Base-by-base conservation (phyloP, 1,139 yeast species). In the Dujonia santamariae region DNA sequence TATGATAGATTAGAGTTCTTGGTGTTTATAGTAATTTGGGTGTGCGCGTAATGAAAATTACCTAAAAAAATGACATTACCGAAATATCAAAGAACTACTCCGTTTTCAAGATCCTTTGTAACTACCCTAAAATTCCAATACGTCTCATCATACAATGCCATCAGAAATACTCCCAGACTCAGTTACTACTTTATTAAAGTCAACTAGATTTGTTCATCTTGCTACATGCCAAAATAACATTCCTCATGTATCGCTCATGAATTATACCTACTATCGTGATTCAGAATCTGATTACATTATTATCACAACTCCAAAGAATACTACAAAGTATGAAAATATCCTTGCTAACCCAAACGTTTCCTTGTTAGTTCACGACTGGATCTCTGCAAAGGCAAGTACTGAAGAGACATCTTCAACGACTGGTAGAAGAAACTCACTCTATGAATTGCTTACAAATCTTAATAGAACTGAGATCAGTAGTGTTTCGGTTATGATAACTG, bases 241-340 rank as follows among this genome's bases (percentile, higher is more conserved):
- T 22, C 97, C 97, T 6, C 94, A 88, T 46, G 95, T 87, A 2
- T 75, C 92, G 9, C 70, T 88, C 46, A 88, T 88, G 97, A 88
- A 86, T 58, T 88, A 85, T 54, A 80, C 92, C 4, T 85, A 78
- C 30, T 74, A 59, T 49, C 59, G 58, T 26, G 56, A 59, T 19
- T 53, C 56, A 37, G 70, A 63, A 28, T 51, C 55, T 4, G 70
- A 70, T 5, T 68, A 72, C 40, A 74, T 87, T 32, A 75, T 88
- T 23, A 64, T 88, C 39, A 77, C 95, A 5, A 79, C 95, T 1
- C 80, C 80, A 2, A 72, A 68, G 40, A 60, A 72, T 37, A 85
- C 96, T 4, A 78, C 78, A 37, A 88, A 87, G 56, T 85, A 72
- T 54, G 58, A 71, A 26, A 86, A 88, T 55, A 74, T 88, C 39